Percentiles rank a stretch among this genome's conserved stretches.
These are phyloP conservation scores for Apium graveolens DNA, from an alignment of 129 eudicot genomes.

Conservation along the genomic window DNA sequence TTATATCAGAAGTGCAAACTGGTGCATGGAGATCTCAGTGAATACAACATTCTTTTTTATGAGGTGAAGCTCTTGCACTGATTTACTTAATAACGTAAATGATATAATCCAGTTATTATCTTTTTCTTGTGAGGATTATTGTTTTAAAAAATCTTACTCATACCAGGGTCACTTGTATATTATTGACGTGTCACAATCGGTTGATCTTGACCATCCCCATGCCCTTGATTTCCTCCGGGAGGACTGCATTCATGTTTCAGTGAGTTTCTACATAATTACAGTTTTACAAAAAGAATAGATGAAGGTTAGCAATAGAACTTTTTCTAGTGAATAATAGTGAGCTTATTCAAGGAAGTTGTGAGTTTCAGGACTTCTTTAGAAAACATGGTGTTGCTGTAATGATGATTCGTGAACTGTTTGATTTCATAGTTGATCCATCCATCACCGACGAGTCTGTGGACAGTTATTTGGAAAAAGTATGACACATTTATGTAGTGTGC, in stretches of 20 bases:
- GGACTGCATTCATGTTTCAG: slow-evolving; percentile 87
- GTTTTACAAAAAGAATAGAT: background rate
- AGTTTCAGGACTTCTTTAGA: slow-evolving; percentile 71
- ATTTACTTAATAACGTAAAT: background rate
- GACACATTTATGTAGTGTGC: background rate
- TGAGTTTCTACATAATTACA: slow-evolving; percentile 26
- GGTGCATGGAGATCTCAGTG: slow-evolving; percentile 94
- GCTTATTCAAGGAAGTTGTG: slow-evolving; percentile 11
- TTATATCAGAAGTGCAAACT: slow-evolving; percentile 93
- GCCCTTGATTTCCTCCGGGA: slow-evolving; percentile 87
- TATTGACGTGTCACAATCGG: slow-evolving; percentile 93
- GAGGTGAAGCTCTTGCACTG: slow-evolving; percentile 39
- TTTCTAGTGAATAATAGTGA: background rate
- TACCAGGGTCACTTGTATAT: slow-evolving; percentile 89
- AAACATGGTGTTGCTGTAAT: slow-evolving; percentile 86
- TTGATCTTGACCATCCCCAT: slow-evolving; percentile 98
- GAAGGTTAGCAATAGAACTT: background rate
- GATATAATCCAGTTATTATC: background rate
- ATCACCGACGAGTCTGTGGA: slow-evolving; percentile 81
- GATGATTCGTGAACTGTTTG: slow-evolving; percentile 79
- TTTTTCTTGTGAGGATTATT: background rate
- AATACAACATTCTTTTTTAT: slow-evolving; percentile 74
- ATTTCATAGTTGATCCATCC: slow-evolving; percentile 81
- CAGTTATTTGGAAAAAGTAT: slow-evolving; percentile 74
- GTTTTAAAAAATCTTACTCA: background rate